Percentiles rank a stretch among this genome's conserved stretches.
Conservation (phyloP, 1,139 yeast species). For the Barnettozyma hawaiiensis region DNA sequence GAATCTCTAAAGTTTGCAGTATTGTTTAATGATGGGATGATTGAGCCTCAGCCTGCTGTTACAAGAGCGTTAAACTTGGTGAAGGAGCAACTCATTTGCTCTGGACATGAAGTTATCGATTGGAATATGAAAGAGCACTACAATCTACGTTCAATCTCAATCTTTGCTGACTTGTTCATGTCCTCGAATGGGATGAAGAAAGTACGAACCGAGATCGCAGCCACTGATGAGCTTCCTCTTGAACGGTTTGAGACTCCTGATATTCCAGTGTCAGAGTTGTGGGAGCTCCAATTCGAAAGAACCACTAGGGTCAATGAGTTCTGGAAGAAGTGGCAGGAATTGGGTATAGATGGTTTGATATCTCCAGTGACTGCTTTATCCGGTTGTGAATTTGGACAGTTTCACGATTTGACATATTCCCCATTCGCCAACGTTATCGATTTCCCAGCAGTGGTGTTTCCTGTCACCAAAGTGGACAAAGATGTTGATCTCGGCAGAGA, state of each 20-base stretch:
- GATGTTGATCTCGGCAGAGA: conserved; percentile 23
- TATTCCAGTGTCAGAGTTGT: conserved; percentile 50
- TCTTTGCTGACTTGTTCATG: conserved; percentile 18
- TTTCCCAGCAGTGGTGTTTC: conserved; percentile 36
- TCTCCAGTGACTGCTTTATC: conserved; percentile 43
- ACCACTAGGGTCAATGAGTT: conserved; percentile 31
- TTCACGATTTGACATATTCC: conserved; percentile 29
- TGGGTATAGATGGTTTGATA: conserved; percentile 45
- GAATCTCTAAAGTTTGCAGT: conserved; percentile 36
- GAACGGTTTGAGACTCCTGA: conserved; percentile 32
- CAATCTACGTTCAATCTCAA: conserved; percentile 32
- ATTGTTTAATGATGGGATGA: conserved; percentile 38
- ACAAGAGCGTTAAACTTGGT: conserved; percentile 37
- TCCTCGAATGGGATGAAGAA: conserved; percentile 52
- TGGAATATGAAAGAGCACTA: conserved; percentile 1
- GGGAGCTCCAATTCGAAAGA: conserved; percentile 40
- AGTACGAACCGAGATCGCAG: conserved; percentile 43
- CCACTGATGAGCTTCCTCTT: conserved; percentile 53
- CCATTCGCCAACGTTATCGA: conserved; percentile 39
- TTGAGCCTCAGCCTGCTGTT: conserved; percentile 51
- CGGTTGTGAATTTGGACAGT: conserved; percentile 32
- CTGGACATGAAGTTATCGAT: conserved; percentile 41
- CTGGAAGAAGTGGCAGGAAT: conserved; percentile 40
- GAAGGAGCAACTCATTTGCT: conserved; percentile 31
- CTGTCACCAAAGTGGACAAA: conserved; percentile 38